These are phyloP conservation scores for Ceratocystis alfenasii DNA, from an alignment of 2,329 filamentous ascomycete species.

Conservation along the genomic window DNA sequence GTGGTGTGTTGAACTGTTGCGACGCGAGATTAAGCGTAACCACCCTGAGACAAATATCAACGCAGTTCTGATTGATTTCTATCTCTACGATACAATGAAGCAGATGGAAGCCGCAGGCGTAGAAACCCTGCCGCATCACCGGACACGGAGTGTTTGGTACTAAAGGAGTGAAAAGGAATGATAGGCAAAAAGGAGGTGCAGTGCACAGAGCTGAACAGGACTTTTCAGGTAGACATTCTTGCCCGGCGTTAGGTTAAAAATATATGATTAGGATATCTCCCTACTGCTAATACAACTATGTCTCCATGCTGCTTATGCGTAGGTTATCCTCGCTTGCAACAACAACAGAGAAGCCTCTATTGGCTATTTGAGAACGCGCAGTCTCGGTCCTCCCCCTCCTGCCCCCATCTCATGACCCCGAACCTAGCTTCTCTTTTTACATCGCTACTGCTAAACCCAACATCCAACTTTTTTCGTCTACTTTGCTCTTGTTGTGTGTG, in stretches of 20 bases:
- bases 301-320: slow-evolving; percentile 40
- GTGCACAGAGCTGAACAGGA: not conserved
- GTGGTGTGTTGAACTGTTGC: slow-evolving; percentile 86
- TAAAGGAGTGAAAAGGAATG: slow-evolving; percentile 32
- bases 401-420: not conserved
- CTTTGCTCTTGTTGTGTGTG: not conserved
- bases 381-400: not conserved
- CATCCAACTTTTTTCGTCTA: not conserved
- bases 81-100: slow-evolving; percentile 91
- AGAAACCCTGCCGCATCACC: slow-evolving; percentile 65
- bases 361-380: slow-evolving; percentile 65
- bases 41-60: slow-evolving; percentile 66
- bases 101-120: slow-evolving; percentile 55
- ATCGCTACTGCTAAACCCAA: not conserved
- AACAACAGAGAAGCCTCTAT: slow-evolving; percentile 82
- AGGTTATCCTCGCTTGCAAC: slow-evolving; percentile 53
- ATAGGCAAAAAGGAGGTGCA: not conserved
- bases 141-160: slow-evolving; percentile 92
- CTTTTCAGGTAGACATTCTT: not conserved
- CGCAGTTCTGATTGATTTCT: slow-evolving; percentile 92
- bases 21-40: slow-evolving; percentile 60
- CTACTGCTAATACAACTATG: slow-evolving; percentile 23
- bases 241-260: not conserved
- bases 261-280: not conserved
- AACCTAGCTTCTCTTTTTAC: not conserved